These are phyloP conservation scores for Eutypa lata DNA, from an alignment of 2,329 filamentous ascomycete genomes.

Conservation along the genomic window DNA sequence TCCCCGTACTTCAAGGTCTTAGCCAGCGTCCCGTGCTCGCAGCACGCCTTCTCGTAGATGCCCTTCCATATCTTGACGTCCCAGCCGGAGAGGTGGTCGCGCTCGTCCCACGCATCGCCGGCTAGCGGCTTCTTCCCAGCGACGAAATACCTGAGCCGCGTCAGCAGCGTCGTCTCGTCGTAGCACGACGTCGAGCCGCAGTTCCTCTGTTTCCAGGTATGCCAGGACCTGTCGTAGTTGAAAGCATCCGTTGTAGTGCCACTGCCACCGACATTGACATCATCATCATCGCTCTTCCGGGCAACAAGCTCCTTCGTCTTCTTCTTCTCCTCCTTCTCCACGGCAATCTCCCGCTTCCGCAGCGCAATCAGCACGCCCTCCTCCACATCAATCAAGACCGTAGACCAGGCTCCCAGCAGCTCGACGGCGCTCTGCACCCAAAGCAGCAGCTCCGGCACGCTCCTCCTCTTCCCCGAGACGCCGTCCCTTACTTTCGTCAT, in stretches of 20 bases:
- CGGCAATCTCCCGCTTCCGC: constrained; percentile 5
- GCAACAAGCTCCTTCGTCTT: neutral
- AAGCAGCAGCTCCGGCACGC: neutral
- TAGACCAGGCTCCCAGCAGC: constrained; percentile 10
- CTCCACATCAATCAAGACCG: constrained; percentile 8
- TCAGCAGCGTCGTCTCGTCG: neutral
- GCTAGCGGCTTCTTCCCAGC: constrained; percentile 4
- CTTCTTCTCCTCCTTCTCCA: neutral
- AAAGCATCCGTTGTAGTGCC: neutral
- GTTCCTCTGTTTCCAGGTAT: constrained; percentile 18
- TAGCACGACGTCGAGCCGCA: constrained; percentile 21
- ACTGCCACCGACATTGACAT: too few species aligned
- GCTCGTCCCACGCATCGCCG: constrained; percentile 11
- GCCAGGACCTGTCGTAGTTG: constrained; percentile 8
- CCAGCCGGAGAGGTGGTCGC: neutral
- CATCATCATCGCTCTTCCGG: neutral
- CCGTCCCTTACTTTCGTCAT: neutral
- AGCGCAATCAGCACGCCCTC: constrained; percentile 12
- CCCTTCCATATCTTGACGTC: constrained; percentile 7
- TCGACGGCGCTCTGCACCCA: constrained; percentile 6
- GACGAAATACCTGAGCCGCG: neutral
- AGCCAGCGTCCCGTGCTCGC: constrained; percentile 7
- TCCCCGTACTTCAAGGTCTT: constrained; percentile 7
- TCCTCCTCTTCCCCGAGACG: neutral
- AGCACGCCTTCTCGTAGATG: constrained; percentile 20